Conservation (phyloP, 2,329 filamentous ascomycete genomes). For the Byssothecium circinans region DNA sequence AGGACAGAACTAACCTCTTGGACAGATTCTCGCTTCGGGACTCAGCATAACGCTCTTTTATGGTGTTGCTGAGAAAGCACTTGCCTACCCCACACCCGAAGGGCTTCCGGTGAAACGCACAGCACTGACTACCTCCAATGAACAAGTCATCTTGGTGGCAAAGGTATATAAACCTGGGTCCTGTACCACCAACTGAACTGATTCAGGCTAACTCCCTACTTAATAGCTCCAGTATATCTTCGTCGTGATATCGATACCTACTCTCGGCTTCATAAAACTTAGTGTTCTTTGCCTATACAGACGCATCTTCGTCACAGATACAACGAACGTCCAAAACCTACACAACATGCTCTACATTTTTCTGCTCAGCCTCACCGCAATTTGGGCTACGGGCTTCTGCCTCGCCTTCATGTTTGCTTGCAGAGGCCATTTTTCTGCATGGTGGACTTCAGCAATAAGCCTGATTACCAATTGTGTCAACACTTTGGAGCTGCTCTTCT, state of each 20-base stretch:
- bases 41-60: not conserved
- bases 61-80: not conserved
- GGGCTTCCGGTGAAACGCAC: not conserved
- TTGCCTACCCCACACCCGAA: not conserved
- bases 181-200: not conserved
- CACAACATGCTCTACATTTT: not conserved
- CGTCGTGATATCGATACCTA: not conserved
- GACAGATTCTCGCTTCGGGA: not conserved
- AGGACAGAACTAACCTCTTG: too few relatives aligned
- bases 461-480: not conserved
- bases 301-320: not conserved
- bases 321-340: not conserved
- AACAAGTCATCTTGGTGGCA: not conserved
- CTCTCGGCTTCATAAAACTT: not conserved
- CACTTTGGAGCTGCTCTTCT: not conserved
- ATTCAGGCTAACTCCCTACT: not conserved
- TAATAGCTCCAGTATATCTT: not conserved
- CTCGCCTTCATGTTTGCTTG: too few relatives aligned
- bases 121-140: not conserved
- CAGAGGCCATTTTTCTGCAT: too few relatives aligned
- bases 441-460: too few relatives aligned
- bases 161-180: not conserved
- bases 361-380: not conserved
- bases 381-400: not conserved
- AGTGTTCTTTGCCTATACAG: not conserved